These are phyloP conservation scores for Antitrichia curtipendula DNA, from an alignment of 225 moss, liverwort and hornwort species.

Conservation along the genomic window DNA sequence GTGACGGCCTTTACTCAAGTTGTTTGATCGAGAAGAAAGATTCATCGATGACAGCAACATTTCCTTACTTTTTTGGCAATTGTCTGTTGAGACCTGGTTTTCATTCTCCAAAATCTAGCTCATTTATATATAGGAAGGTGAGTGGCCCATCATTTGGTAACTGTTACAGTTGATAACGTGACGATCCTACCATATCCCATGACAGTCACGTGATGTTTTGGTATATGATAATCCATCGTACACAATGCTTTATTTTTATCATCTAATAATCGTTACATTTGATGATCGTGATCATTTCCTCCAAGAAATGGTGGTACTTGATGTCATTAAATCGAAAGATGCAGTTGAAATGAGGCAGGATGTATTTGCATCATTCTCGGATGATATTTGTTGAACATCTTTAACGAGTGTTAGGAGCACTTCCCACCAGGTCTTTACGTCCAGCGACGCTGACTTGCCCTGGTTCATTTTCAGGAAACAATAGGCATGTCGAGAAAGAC, in stretches of 20 bases:
- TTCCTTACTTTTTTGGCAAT: neutral
- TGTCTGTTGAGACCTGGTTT: neutral
- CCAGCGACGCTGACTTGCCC: neutral
- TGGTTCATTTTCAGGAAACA: slow-evolving; percentile 18
- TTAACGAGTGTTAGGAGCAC: neutral
- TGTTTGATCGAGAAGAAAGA: neutral
- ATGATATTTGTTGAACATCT: neutral
- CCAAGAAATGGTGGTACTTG: neutral
- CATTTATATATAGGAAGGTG: neutral
- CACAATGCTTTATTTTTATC: neutral
- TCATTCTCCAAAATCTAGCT: neutral
- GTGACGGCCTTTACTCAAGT: neutral
- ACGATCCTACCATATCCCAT: neutral
- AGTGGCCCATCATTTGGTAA: neutral
- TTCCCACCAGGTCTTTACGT: neutral
- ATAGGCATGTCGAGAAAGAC: neutral
- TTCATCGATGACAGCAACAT: neutral
- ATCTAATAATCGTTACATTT: neutral
- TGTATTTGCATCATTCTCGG: neutral
- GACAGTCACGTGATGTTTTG: neutral
- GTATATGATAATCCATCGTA: neutral
- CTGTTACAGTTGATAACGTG: neutral
- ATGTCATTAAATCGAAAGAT: neutral
- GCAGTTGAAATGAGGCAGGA: neutral
- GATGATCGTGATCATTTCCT: neutral